Base-by-base conservation (phyloP, 176 grass and related monocot genomes). In the Oryza nivara region DNA sequence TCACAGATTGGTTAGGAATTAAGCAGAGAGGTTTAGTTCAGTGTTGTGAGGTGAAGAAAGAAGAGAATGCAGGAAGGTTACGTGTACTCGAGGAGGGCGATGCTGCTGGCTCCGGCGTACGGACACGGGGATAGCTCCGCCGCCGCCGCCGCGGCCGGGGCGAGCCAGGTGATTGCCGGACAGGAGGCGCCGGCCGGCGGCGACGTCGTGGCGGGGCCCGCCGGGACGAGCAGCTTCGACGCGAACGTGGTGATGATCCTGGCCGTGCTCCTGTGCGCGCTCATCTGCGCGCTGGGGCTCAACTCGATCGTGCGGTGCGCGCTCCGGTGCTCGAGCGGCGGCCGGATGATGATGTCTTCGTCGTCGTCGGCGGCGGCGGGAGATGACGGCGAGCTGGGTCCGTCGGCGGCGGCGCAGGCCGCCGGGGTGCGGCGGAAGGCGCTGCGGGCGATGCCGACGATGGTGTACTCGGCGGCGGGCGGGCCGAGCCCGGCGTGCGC, bases 211-310 rank as follows among this genome's bases (percentile, higher is more conserved):
- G 30, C 14, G 56, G 68, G 25, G 46, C 14, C 77, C 16, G 6
- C 3, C 25, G 15, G 26, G 14, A 63, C 22, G 7, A 84, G 40
- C 52, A 88, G 89, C 69, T 90, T 92, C 63, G 94, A 97, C 68
- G 86, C 86, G 71, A 97, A 94, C 80, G 90, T 92, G 73, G 92
- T 97, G 32, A 92, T 97, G 94, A 94, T 94, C 81, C 77, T 97
- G 22, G 92, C 88, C 38, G 88, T 97, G 40, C 90, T 97, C 45
- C 72, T 97, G 54, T 97, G 94, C 44, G 92, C 86, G 47, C 80
- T 97, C 34, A 87, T 92, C 17, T 97, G 90, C 77, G 92, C 92
- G 40, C 90, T 97, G 43, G 94, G 90, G 38, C 86, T 97, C 77
- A 97, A 94, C 89, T 97, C 90, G 4, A 83, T 97, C 66, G 88